These are phyloP conservation scores for Larix sibirica DNA, from an alignment of 83 land plant species.

Conservation along the genomic window DNA sequence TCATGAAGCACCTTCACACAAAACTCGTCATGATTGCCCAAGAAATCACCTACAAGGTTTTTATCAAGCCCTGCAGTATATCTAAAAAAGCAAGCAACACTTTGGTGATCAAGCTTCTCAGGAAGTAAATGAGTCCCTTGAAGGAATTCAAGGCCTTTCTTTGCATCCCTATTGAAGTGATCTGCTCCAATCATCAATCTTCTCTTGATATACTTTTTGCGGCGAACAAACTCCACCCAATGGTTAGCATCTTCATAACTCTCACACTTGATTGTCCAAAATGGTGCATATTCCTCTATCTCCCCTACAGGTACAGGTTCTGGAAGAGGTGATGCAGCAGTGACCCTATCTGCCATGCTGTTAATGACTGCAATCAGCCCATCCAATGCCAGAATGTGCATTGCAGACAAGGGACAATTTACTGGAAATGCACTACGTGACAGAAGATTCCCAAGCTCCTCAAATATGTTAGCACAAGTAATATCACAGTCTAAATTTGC, in stretches of 20 bases:
- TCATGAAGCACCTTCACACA: constrained; percentile 96
- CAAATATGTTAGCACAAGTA: constrained; percentile 94
- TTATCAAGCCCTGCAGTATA: constrained; percentile 97
- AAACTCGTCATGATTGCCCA: constrained; percentile 97
- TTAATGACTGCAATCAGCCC: constrained; percentile 96
- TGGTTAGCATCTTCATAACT: constrained; percentile 72
- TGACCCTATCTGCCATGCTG: constrained; percentile 93
- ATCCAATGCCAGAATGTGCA: constrained; percentile 96
- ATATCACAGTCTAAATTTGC: constrained; percentile 98
- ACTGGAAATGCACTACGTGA: constrained; percentile 99
- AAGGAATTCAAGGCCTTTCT: constrained; percentile 97
- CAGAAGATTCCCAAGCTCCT: constrained; percentile 91
- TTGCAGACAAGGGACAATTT: constrained; percentile 86
- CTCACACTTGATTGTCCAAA: constrained; percentile 91
- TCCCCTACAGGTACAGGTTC: constrained; percentile 38
- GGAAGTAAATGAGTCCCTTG: constrained; percentile 94
- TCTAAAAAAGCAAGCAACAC: constrained; percentile 97
- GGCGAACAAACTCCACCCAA: constrained; percentile 91
- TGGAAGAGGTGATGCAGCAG: constrained; percentile 39
- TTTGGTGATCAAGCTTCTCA: constrained; percentile 95
- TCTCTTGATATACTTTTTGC: constrained; percentile 87
- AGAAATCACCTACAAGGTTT: constrained; percentile 92
- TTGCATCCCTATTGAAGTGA: constrained; percentile 98
- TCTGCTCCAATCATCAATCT: constrained; percentile 97
- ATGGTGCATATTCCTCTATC: constrained; percentile 78